Conservation (phyloP, 345 rosid species). For the Corchorus capsularis region DNA sequence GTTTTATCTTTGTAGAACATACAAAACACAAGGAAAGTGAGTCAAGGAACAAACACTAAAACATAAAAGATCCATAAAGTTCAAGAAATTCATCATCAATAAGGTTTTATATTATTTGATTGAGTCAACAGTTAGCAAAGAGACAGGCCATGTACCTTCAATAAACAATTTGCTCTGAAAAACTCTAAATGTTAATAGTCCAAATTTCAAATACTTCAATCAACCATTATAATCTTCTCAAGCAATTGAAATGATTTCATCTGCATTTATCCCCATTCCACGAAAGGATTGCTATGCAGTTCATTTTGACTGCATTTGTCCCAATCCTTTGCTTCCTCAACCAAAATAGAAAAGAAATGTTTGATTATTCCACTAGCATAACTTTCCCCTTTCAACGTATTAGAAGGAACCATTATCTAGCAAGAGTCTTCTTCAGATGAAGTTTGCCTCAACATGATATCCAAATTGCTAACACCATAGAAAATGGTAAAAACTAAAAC, state of each 20-base stretch:
- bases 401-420: not conserved
- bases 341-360: not conserved
- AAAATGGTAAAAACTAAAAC: not conserved
- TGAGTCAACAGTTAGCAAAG: not conserved
- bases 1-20: not conserved
- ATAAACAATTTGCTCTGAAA: not conserved
- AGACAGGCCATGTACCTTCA: not conserved
- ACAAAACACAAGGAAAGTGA: not conserved
- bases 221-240: not conserved
- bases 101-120: not conserved
- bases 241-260: not conserved
- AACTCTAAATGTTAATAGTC: not conserved
- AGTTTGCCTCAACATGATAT: not conserved
- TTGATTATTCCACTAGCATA: not conserved
- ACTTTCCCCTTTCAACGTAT: not conserved
- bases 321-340: not conserved
- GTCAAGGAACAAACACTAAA: not conserved
- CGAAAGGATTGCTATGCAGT: not conserved
- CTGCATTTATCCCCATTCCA: not conserved
- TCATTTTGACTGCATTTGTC: not conserved
- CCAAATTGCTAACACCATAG: not conserved
- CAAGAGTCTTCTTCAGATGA: not conserved
- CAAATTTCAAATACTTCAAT: slow-evolving; percentile 2
- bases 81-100: not conserved
- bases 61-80: not conserved